Conservation (phyloP, 169 alveolate genomes). For the Sarcocystis neurona region DNA sequence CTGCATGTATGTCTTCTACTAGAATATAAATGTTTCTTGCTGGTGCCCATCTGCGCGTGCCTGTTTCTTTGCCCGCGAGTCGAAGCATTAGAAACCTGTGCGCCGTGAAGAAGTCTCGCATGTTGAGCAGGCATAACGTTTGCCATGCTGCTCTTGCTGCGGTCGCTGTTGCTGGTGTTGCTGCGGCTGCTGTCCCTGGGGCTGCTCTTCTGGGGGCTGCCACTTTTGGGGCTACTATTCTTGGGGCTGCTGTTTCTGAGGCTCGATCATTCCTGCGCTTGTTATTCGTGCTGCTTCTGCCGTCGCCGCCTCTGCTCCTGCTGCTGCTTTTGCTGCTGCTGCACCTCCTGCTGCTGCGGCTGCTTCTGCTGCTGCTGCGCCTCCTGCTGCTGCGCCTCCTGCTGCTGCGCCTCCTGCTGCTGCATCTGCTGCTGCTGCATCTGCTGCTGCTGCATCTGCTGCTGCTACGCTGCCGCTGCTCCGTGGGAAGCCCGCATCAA, state of each 20-base stretch:
- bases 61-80: too few species aligned
- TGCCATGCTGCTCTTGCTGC: too few species aligned
- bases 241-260: too few species aligned
- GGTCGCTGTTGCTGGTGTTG: too few species aligned
- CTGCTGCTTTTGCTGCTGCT: background rate
- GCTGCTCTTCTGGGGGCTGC: too few species aligned
- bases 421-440: background rate
- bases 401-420: background rate
- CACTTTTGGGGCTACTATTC: too few species aligned
- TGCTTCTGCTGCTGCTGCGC: background rate
- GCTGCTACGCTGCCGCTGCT: background rate
- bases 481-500: background rate
- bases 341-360: background rate
- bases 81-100: too few species aligned
- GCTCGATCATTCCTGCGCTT: background rate
- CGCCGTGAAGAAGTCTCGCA: too few species aligned
- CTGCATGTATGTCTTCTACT: too few species aligned
- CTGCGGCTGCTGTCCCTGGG: background rate
- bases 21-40: too few species aligned
- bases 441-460: slow-evolving; percentile 4
- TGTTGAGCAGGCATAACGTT: too few species aligned
- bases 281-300: background rate
- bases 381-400: background rate
- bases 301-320: background rate
- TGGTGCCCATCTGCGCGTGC: too few species aligned